Evolutionary conservation across 2,329 filamentous ascomycete genomes (phyloP).

Genomic region (Calonectria pseudoreteaudii): DNA sequence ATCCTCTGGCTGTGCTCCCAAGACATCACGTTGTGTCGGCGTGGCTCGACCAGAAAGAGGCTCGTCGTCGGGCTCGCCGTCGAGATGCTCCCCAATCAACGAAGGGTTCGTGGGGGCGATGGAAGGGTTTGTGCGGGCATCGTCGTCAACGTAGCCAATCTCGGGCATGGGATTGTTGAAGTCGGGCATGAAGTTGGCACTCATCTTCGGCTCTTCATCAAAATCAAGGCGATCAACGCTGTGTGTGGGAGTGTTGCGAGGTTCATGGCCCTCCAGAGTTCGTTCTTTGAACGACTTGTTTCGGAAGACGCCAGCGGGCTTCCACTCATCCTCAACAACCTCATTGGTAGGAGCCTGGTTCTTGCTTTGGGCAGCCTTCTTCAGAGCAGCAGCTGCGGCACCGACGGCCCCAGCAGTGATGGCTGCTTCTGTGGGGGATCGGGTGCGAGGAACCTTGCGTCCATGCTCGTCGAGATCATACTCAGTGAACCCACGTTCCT

Average conservation of each 20-base stretch:
- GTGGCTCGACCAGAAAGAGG: constrained; percentile 69
- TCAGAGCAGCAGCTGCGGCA: constrained; percentile 64
- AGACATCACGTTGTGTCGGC: constrained; percentile 52
- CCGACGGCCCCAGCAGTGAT: constrained; percentile 69
- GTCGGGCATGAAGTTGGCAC: constrained; percentile 77
- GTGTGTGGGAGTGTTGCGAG: constrained; percentile 67
- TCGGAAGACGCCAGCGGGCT: constrained; percentile 64
- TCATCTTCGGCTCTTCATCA: constrained; percentile 68
- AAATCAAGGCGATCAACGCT: constrained; percentile 69
- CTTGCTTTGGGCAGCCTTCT: constrained; percentile 59
- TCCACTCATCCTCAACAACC: constrained; percentile 52
- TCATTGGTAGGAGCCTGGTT: constrained; percentile 53
- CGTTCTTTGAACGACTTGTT: constrained; percentile 77
- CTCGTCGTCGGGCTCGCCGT: constrained; percentile 69
- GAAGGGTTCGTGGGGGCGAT: constrained; percentile 14
- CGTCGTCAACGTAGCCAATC: constrained; percentile 75
- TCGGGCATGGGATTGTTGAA: constrained; percentile 80
- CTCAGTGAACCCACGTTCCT: constrained; percentile 61
- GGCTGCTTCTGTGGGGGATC: constrained; percentile 67
- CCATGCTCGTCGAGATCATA: constrained; percentile 71
- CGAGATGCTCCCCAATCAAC: constrained; percentile 79
- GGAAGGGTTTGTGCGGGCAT: constrained; percentile 87
- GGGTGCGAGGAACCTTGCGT: constrained; percentile 62
- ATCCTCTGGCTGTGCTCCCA: constrained; percentile 42
- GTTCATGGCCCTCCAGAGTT: constrained; percentile 66